Conservation (phyloP, 2,329 filamentous ascomycete genomes). For the Alternaria rosae region DNA sequence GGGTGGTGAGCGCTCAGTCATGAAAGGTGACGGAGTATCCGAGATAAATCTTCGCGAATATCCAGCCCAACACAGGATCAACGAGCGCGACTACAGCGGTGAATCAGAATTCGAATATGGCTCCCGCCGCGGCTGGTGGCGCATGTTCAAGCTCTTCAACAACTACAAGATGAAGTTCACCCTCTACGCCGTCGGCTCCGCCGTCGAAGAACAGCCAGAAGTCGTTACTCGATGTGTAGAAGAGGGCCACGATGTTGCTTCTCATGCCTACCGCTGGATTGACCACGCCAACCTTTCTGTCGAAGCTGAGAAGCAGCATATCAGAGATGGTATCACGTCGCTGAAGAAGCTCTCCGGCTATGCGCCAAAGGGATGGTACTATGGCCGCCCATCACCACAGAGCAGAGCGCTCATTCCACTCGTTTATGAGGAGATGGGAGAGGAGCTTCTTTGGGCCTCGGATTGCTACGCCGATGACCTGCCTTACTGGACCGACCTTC, state of each 20-base stretch:
- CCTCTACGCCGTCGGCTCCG: slow-evolving; percentile 59
- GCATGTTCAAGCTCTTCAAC: slow-evolving; percentile 59
- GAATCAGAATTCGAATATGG: slow-evolving; percentile 63
- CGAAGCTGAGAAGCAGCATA: slow-evolving; percentile 59
- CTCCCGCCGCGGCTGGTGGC: slow-evolving; percentile 59
- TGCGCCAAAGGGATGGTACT: slow-evolving; percentile 60
- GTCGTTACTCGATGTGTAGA: slow-evolving; percentile 58
- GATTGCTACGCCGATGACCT: slow-evolving; percentile 64
- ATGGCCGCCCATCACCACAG: slow-evolving; percentile 56
- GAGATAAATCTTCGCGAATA: slow-evolving; percentile 50
- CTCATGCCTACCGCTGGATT: slow-evolving; percentile 61
- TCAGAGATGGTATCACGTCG: slow-evolving; percentile 53
- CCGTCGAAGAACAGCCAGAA: slow-evolving; percentile 58
- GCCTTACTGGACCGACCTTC: slow-evolving; percentile 64
- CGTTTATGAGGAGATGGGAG: slow-evolving; percentile 62
- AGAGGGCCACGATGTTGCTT: slow-evolving; percentile 60
- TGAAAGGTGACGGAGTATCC: slow-evolving; percentile 43
- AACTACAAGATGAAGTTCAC: slow-evolving; percentile 60
- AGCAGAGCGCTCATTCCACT: slow-evolving; percentile 58
- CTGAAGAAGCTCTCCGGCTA: slow-evolving; percentile 56
- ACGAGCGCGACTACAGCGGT: slow-evolving; percentile 56
- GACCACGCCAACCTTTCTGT: slow-evolving; percentile 57
- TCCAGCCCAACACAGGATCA: slow-evolving; percentile 42
- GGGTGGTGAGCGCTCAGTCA: slow-evolving; percentile 40
- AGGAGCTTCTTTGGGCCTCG: slow-evolving; percentile 58